These are phyloP conservation scores for Phaeoacremonium minimum DNA, from an alignment of 2,329 filamentous ascomycete genomes.

Conservation along the genomic window DNA sequence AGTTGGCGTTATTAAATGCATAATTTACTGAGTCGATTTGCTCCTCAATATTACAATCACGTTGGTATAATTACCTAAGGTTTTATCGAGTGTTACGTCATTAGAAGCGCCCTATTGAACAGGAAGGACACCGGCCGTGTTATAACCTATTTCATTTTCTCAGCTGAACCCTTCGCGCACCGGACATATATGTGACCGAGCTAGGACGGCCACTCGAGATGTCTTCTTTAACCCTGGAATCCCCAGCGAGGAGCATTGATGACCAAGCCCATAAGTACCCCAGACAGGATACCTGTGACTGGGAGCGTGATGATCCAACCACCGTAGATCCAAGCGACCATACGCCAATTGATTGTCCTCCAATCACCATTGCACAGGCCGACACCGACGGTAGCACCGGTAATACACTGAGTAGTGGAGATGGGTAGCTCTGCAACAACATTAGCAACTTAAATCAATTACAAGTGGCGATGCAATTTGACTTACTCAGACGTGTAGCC, in stretches of 20 bases:
- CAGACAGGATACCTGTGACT: slow-evolving; percentile 50
- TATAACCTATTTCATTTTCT: no score
- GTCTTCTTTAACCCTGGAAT: not conserved
- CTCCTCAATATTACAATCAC: no score
- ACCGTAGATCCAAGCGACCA: slow-evolving; percentile 55
- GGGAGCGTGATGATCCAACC: slow-evolving; percentile 61
- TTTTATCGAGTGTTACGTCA: no score
- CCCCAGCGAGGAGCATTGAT: slow-evolving; percentile 55
- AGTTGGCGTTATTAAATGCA: no score
- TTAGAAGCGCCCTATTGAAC: no score
- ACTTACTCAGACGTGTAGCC: slow-evolving; percentile 53
- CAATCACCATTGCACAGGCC: slow-evolving; percentile 56
- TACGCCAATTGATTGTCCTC: slow-evolving; percentile 59
- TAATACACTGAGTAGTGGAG: slow-evolving; percentile 63
- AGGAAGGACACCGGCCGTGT: no score
- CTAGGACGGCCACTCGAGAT: no score
- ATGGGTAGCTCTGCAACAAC: slow-evolving; percentile 46
- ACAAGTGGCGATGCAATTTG: not conserved
- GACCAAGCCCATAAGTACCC: slow-evolving; percentile 57
- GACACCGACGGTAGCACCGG: slow-evolving; percentile 57
- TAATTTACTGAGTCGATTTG: no score
- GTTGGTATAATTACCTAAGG: no score
- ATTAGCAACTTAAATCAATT: not conserved
- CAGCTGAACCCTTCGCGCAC: no score
- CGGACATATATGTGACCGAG: no score